Percentiles rank a stretch among this genome's conserved stretches.
Evolutionary conservation across 306 rosid genomes (phyloP).

Genomic region (Astragalus glycyphyllos): DNA sequence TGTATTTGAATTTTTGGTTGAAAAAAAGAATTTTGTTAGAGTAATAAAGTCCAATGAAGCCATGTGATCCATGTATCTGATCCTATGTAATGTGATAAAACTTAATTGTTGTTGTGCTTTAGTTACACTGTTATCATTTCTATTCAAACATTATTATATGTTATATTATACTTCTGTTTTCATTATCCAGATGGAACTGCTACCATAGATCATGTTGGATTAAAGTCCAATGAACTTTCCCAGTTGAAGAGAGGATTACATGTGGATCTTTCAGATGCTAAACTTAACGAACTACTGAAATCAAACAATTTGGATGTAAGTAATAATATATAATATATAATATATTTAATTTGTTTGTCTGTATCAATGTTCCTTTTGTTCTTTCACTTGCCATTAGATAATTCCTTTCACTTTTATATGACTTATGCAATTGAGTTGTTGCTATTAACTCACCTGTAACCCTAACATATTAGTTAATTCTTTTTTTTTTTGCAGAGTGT

Average conservation of each 20-base stretch:
- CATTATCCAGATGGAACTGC: conserved; percentile 59
- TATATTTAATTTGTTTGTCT: conserved; percentile 41
- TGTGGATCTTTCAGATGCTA: conserved; percentile 65
- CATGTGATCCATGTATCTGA: conserved; percentile 7
- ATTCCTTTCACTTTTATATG: conserved; percentile 15
- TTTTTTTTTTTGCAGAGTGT: conserved; percentile 66
- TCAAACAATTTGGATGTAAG: conserved; percentile 80
- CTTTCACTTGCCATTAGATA: not conserved
- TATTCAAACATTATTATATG: conserved; percentile 31
- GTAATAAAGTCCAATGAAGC: conserved; percentile 8
- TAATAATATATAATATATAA: conserved; percentile 36
- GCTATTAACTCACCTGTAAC: conserved; percentile 17
- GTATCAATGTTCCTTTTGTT: conserved; percentile 40
- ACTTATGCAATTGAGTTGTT: conserved; percentile 13
- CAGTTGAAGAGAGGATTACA: conserved; percentile 55
- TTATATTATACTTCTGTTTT: conserved; percentile 34
- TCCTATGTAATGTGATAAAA: conserved; percentile 5
- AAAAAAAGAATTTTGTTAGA: not conserved
- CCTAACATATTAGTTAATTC: conserved; percentile 48
- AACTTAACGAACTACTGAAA: conserved; percentile 68
- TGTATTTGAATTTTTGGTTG: not conserved
- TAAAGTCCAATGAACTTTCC: conserved; percentile 53
- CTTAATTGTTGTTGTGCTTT: conserved; percentile 29
- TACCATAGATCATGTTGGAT: conserved; percentile 42
- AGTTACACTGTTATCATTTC: conserved; percentile 33